Evolutionary conservation across 2,329 filamentous ascomycete genomes (phyloP).

Genomic region (Pseudogymnoascus sp.): DNA sequence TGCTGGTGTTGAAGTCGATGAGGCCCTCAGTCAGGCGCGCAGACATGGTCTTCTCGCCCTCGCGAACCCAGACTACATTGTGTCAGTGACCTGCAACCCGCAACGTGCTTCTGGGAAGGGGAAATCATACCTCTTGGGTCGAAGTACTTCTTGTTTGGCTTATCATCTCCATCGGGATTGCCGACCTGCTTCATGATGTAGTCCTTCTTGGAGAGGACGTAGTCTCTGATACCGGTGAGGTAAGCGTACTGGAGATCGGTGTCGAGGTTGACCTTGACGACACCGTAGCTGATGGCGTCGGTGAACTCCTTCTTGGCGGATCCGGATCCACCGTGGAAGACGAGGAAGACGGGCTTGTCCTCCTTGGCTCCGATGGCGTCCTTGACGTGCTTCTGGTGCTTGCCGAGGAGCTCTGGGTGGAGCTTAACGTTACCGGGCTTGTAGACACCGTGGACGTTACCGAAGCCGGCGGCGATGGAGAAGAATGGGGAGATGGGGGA

Average conservation of each 20-base stretch:
- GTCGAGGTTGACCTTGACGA: constrained; percentile 99
- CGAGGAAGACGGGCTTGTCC: constrained; percentile 94
- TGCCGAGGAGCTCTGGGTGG: constrained; percentile 87
- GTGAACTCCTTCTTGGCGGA: constrained; percentile 84
- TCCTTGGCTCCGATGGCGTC: constrained; percentile 63
- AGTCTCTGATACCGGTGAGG: constrained; percentile 86
- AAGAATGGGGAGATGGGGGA: constrained; percentile 87
- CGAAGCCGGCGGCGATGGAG: constrained; percentile 95
- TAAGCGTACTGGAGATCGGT: constrained; percentile 97
- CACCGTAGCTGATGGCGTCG: constrained; percentile 82
- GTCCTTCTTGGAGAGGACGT: constrained; percentile 87
- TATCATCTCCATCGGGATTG: constrained; percentile 91
- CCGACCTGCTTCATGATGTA: constrained; percentile 82
- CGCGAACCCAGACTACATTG: constrained; percentile 86
- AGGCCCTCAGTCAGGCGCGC: constrained; percentile 72
- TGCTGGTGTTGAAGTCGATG: constrained; percentile 82
- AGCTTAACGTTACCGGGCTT: constrained; percentile 96
- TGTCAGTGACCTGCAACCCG: constrained; percentile 10
- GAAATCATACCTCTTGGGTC: constrained; percentile 36
- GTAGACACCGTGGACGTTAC: constrained; percentile 99
- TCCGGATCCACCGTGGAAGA: constrained; percentile 97
- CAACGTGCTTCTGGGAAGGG: constrained; percentile 8
- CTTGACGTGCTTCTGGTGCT: constrained; percentile 91
- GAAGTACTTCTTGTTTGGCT: constrained; percentile 98
- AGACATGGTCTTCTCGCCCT: constrained; percentile 96